Base-by-base conservation (phyloP, 108 stramenopile species). In the Aurantiochytrium sp. region DNA sequence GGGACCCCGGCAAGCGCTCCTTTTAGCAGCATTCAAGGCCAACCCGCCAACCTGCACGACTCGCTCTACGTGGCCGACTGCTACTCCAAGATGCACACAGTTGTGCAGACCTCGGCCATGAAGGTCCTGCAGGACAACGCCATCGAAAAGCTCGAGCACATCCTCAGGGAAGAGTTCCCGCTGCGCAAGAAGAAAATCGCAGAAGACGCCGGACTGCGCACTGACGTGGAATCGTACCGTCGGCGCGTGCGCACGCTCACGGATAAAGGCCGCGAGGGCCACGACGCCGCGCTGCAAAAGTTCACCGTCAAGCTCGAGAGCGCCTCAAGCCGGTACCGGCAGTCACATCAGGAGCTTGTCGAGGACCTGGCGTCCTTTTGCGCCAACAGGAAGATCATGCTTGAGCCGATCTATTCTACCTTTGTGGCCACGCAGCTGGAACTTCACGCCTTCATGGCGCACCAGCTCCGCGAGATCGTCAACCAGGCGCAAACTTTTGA, bases 371-470 rank as follows among this genome's bases (percentile, higher is more conserved):
- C 39, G 45, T 6, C 15, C n/a, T 48, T 81, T 30, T 48, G n/a
- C 2, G 45, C 39, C 45, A 48, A 81, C 3, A 6, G 73, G 19
- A 48, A 48, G 39, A 81, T 8, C n/a, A 81, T 81, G 42, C 45
- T 81, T 21, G 73, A 81, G 45, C 73, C 73, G 10, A 81, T 81
- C 45, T 48, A 48, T 24, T 22, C 73, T 8, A 24, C 73, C 24
- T 81, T 81, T 24, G 73, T 81, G n/a, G 73, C 73, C 15, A 81
- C 42, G 42, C 73, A 81, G 73, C 39, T 81, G 12, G 73, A 81
- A 24, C n/a, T 81, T 17, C 73, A 81, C 73, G 39, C 42, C n/a
- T 81, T 48, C 2, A 81, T 81, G 39, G 30, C 59, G 8, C 59
- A 65, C 59, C 59, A 65, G 24, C 59, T 65, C 24, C 32, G 27